Evolutionary conservation across 2,329 filamentous ascomycete species (phyloP), one percentile per base, ranked within the genome.

Genomic region (Aureobasidium vineae): DNA sequence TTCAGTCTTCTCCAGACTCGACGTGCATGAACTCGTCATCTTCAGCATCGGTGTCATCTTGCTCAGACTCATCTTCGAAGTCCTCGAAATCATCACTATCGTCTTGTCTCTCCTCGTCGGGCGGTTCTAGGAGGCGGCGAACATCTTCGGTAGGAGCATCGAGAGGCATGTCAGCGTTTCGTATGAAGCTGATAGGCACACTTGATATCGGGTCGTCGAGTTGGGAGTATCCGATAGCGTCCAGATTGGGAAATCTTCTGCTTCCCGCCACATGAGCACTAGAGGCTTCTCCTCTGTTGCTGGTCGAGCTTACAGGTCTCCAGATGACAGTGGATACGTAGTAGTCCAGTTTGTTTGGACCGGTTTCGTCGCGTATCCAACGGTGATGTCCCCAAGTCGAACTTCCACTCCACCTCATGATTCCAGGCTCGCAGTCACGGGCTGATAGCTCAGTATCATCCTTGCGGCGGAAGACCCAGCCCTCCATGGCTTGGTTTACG

Each of bases 301-400:
- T 31, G 28, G 3, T 53, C 6, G 60, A 54, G 38, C 13, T 36
- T n/a, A n/a, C 10, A 21, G 64, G 43, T 33, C 41, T 43, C 73
- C 73, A 84, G 0, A 72, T 75, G 3, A 84, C 73, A 0, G 78
- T 74, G 2, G 74, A 73, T 40, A 83, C 72, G 68, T 81, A 79
- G 66, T 82, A 84, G 26, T 82, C 76, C 10, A 84, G 73, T 19
- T 70, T 40, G 26, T 65, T 71, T 0, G 74, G 72, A 21, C 73
- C 70, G 0, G 73, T 73, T 70, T 83, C 81, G 68, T 84, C 82
- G 1, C 80, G 75, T 1, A 75, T 11, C 78, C 80, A 83, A 7
- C 77, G 73, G 33, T 69, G 1, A 0, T 69, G 59, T 5, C 77
- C 70, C 76, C 81, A 79, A 0, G 75, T 77, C n/a, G 81, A 80